phyloP scores from a whole-genome alignment of 805 yeast species.

The Cyberlindnera mycetangii region DNA sequence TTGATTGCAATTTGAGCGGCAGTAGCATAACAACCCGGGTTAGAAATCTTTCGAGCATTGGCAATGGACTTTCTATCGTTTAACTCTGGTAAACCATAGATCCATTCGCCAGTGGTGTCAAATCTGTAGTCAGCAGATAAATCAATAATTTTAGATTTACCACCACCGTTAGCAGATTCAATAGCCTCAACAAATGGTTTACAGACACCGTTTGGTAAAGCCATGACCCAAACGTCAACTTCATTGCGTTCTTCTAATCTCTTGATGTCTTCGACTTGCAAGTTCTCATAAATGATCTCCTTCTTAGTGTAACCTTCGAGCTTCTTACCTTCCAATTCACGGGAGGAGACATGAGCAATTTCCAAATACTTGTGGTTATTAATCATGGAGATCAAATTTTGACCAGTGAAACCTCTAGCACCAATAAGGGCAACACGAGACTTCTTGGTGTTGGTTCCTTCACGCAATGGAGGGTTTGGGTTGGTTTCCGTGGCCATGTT shows the following conservation, averaged over 20 bases:
- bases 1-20: slow-evolving; percentile 92
- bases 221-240: slow-evolving; percentile 99
- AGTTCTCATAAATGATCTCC: slow-evolving; percentile 76
- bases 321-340: slow-evolving; percentile 87
- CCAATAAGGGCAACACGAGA: slow-evolving; percentile 92
- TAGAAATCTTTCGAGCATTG: slow-evolving; percentile 76
- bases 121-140: slow-evolving; percentile 95
- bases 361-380: slow-evolving; percentile 87
- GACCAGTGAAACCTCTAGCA: slow-evolving; percentile 98
- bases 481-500: slow-evolving; percentile 41
- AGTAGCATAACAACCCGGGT: slow-evolving; percentile 99
- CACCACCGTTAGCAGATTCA: slow-evolving; percentile 55
- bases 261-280: slow-evolving; percentile 83
- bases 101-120: slow-evolving; percentile 85
- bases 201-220: slow-evolving; percentile 96
- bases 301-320: slow-evolving; percentile 84
- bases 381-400: slow-evolving; percentile 82
- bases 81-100: slow-evolving; percentile 93
- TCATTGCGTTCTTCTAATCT: slow-evolving; percentile 69
- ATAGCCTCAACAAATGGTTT: slow-evolving; percentile 82
- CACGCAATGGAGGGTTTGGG: slow-evolving; percentile 70
- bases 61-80: slow-evolving; percentile 65
- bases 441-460: slow-evolving; percentile 57
- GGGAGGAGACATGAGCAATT: slow-evolving; percentile 89
- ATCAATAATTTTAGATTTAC: slow-evolving; percentile 82